Evolutionary conservation across 352 stramenopile genomes (phyloP), one percentile per base, ranked within the genome.

Genomic region (Aphanomyces astaci): DNA sequence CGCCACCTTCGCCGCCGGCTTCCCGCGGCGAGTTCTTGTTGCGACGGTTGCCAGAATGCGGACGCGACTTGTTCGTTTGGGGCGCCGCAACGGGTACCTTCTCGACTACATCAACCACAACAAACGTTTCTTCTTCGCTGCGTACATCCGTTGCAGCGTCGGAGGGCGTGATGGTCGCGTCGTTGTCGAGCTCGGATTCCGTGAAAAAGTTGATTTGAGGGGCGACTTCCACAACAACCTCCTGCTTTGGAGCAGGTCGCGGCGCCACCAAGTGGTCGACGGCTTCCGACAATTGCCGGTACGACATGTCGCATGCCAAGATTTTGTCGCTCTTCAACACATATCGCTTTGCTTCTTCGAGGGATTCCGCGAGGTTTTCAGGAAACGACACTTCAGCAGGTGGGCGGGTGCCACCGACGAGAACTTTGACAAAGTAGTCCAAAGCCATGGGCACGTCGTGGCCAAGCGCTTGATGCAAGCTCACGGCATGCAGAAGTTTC

Each of bases 151-250:
- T 33, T 4, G 59, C 59, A 36, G 32, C 40, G 7, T 22, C 59
- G 15, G 43, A 54, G 1, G 59, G 15, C 36, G 31, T 66, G 33
- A 15, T 22, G 46, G 39, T 51, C 2, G 25, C 46, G 1, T 73
- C 70, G 10, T 63, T 33, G 24, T 88, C 81, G 0, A 90, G 49
- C 40, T 85, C 75, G 11, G 84, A 88, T n/a, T 94, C 86, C 0
- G 86, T 89, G 48, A 94, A 92, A 66, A 94, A 94, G 63, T 89
- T 94, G 66, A 94, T 90, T 30, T 90, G 71, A 4, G 85, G 82
- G 15, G 15, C 36, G 36, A 43, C 36, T 65, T 89, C n/a, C n/a
- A n/a, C 70, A 24, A 76, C 73, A 22, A 87, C 77, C 10, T 76
- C 76, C 51, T 74, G 53, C 9, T 68, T 27, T 9, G 36, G 24